phyloP scores from a whole-genome alignment of 805 yeast species.

The Priceomyces medius region DNA sequence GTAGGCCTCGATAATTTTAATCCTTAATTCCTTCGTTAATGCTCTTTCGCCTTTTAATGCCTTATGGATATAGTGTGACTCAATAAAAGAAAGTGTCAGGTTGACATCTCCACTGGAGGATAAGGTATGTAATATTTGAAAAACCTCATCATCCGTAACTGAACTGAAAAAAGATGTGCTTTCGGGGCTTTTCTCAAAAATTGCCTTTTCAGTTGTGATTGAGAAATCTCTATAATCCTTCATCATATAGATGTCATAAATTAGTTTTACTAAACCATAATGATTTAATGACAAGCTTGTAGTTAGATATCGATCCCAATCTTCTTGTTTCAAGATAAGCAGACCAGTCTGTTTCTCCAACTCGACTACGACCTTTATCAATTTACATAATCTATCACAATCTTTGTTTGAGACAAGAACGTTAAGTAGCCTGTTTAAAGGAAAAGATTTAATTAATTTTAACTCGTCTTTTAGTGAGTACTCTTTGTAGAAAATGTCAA shows the following conservation, averaged over 20 bases:
- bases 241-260: constrained; percentile 33
- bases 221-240: constrained; percentile 19
- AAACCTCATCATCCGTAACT: constrained; percentile 22
- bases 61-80: constrained; percentile 35
- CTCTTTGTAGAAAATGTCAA: constrained; percentile 9
- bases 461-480: background rate
- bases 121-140: constrained; percentile 29
- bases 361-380: constrained; percentile 12
- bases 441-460: constrained; percentile 13
- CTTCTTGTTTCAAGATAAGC: constrained; percentile 5
- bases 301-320: constrained; percentile 25
- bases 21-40: constrained; percentile 31
- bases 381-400: constrained; percentile 17
- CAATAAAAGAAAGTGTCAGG: constrained; percentile 33
- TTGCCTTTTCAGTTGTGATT: constrained; percentile 23
- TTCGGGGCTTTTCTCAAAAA: constrained; percentile 14
- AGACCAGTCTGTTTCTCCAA: constrained; percentile 4
- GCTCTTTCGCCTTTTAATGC: constrained; percentile 31
- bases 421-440: constrained; percentile 17
- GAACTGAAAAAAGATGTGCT: constrained; percentile 13
- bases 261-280: constrained; percentile 25
- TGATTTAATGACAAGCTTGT: constrained; percentile 24
- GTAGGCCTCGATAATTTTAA: constrained; percentile 34
- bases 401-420: constrained; percentile 19
- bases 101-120: constrained; percentile 38